Evolutionary conservation across 805 yeast genomes (phyloP).

Genomic region (Pichia californica): DNA sequence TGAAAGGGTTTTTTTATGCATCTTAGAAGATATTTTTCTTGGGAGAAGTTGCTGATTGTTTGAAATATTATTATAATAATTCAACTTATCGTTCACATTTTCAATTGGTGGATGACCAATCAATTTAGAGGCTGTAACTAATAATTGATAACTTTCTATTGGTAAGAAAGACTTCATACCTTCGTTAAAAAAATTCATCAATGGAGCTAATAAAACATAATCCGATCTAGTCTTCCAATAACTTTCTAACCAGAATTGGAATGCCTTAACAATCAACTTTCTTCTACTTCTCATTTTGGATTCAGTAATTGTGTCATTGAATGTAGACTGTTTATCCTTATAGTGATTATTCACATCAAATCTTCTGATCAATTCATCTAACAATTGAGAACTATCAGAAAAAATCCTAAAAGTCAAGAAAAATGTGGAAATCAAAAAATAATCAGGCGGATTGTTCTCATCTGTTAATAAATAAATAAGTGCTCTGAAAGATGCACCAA

Average conservation of each 20-base stretch:
- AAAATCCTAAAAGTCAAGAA: slow-evolving; percentile 72
- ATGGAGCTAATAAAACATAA: slow-evolving; percentile 53
- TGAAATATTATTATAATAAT: slow-evolving; percentile 30
- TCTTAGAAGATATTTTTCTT: slow-evolving; percentile 38
- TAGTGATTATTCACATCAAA: slow-evolving; percentile 46
- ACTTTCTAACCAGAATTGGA: slow-evolving; percentile 83
- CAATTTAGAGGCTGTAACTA: slow-evolving; percentile 57
- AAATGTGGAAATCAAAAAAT: slow-evolving; percentile 65
- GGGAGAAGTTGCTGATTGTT: slow-evolving; percentile 44
- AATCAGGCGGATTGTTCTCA: slow-evolving; percentile 56
- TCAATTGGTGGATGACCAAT: slow-evolving; percentile 50
- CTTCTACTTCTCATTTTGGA: slow-evolving; percentile 53
- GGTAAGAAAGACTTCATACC: slow-evolving; percentile 59
- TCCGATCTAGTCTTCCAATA: slow-evolving; percentile 73
- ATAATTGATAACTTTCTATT: slow-evolving; percentile 52
- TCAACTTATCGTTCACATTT: slow-evolving; percentile 26
- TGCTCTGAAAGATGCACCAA: slow-evolving; percentile 70
- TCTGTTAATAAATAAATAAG: slow-evolving; percentile 61
- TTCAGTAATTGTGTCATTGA: slow-evolving; percentile 32
- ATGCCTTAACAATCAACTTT: slow-evolving; percentile 57
- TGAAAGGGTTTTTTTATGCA: slow-evolving; percentile 27
- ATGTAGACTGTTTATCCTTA: slow-evolving; percentile 24
- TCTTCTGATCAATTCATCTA: slow-evolving; percentile 60
- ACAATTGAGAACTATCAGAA: slow-evolving; percentile 57
- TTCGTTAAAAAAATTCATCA: slow-evolving; percentile 75